A percentile compares a stretch with the other conserved stretches of the same genome.
phyloP scores from a whole-genome alignment of 768 basidiomycete species.

The Lenzites betulinus region DNA sequence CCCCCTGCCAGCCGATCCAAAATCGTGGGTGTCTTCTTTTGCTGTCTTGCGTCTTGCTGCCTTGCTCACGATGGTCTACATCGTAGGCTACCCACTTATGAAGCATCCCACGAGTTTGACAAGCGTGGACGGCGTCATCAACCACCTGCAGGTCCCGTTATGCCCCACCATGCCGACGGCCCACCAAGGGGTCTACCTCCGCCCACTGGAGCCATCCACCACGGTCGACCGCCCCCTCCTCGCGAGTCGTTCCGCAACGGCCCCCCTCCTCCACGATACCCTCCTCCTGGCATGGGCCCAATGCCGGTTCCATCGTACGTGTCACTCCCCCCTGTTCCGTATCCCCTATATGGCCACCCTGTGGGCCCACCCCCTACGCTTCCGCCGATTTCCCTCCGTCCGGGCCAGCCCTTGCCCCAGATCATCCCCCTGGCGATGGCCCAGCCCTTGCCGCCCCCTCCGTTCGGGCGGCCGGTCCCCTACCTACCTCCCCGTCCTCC shows the following conservation, averaged over 20 bases:
- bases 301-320: slow-evolving; percentile 12
- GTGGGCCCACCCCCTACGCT: slow-evolving; percentile 16
- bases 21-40: slow-evolving; percentile 51
- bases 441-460: slow-evolving; percentile 15
- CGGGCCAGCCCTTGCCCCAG: slow-evolving; percentile 25
- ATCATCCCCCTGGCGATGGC: slow-evolving; percentile 8
- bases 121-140: slow-evolving; percentile 63
- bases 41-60: background rate
- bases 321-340: slow-evolving; percentile 11
- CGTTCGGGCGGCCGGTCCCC: slow-evolving; percentile 16
- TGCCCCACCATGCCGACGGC: slow-evolving; percentile 23
- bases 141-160: slow-evolving; percentile 26
- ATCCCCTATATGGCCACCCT: slow-evolving; percentile 8
- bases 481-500: slow-evolving; percentile 24
- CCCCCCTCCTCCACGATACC: slow-evolving; percentile 24
- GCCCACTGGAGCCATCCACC: slow-evolving; percentile 22
- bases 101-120: slow-evolving; percentile 83
- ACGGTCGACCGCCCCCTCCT: slow-evolving; percentile 40
- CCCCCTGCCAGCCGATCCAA: slow-evolving; percentile 84
- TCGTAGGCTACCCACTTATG: slow-evolving; percentile 68
- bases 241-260: slow-evolving; percentile 37
- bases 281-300: slow-evolving; percentile 6
- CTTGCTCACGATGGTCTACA: background rate
- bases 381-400: slow-evolving; percentile 24
- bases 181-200: slow-evolving; percentile 27